phyloP scores from a whole-genome alignment of 108 stramenopile species.

The Pseudonitzschia delicatissima region DNA sequence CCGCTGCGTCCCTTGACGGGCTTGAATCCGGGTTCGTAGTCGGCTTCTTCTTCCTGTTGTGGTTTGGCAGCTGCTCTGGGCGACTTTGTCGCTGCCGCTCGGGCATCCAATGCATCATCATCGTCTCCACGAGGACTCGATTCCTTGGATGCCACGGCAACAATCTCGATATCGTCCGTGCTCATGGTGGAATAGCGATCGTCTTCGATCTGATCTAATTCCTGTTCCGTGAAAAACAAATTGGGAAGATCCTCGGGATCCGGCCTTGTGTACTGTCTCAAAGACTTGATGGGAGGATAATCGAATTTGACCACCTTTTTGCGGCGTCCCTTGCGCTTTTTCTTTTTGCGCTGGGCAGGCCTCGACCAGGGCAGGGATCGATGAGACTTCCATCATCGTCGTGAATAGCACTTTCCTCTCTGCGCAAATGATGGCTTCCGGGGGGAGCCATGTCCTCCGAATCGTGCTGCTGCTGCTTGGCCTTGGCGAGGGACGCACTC shows the following conservation, averaged over 20 bases:
- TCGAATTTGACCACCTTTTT: constrained; percentile 67
- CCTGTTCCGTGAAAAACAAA: constrained; percentile 75
- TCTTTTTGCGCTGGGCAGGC: constrained; percentile 13
- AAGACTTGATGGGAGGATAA: constrained; percentile 71
- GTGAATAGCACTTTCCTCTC: not conserved
- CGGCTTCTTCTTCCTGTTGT: not conserved
- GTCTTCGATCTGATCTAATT: constrained; percentile 75
- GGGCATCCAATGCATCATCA: not conserved
- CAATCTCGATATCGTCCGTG: constrained; percentile 78
- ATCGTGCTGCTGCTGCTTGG: not conserved
- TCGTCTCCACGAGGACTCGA: not conserved
- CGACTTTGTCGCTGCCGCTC: not conserved
- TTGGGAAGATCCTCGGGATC: constrained; percentile 56
- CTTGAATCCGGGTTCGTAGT: constrained; percentile 18
- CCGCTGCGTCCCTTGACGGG: constrained; percentile 19
- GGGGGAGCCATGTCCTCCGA: not conserved
- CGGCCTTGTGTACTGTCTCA: constrained; percentile 60
- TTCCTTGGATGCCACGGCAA: constrained; percentile 48
- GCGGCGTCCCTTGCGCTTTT: constrained; percentile 12
- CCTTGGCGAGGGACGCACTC: not conserved
- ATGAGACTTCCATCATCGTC: constrained; percentile 40
- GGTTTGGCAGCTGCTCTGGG: not conserved
- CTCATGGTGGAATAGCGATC: constrained; percentile 65
- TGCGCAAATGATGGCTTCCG: not conserved
- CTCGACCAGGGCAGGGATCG: constrained; percentile 23